These are phyloP conservation scores for Ganoderma leucocontextum DNA, from an alignment of 1,284 basidiomycete genomes.

Conservation along the genomic window DNA sequence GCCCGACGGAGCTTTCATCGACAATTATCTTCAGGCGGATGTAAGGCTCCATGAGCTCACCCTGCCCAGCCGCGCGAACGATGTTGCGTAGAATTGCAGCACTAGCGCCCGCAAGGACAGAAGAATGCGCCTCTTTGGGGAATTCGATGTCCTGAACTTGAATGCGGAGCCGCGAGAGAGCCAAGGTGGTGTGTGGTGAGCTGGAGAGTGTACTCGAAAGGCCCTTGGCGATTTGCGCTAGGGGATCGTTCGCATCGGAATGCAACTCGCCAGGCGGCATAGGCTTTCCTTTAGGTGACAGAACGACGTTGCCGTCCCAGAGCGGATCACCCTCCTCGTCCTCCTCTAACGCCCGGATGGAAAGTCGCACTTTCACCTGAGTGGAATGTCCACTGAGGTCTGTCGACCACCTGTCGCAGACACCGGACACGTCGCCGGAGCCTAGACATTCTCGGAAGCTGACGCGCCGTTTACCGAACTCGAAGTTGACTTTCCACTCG, in stretches of 20 bases:
- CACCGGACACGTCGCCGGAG: conserved; percentile 39
- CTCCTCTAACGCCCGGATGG: conserved; percentile 59
- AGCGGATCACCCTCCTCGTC: conserved; percentile 67
- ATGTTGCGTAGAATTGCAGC: conserved; percentile 68
- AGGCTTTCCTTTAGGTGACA: conserved; percentile 58
- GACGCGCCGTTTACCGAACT: conserved; percentile 81
- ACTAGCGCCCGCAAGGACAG: conserved; percentile 70
- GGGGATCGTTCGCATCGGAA: conserved; percentile 50
- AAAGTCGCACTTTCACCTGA: conserved; percentile 58
- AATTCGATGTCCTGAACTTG: conserved; percentile 55
- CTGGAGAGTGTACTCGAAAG: conserved; percentile 74
- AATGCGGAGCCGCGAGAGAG: conserved; percentile 69
- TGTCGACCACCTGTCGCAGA: conserved; percentile 62
- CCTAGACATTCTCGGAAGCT: conserved; percentile 81
- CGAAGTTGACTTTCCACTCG: conserved; percentile 83
- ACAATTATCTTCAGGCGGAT: conserved; percentile 72
- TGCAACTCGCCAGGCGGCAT: conserved; percentile 63
- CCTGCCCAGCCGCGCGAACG: conserved; percentile 66
- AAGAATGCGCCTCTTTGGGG: conserved; percentile 51
- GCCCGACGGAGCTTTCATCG: conserved; percentile 71
- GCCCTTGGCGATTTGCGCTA: conserved; percentile 67
- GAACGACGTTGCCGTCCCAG: conserved; percentile 80
- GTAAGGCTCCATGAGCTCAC: conserved; percentile 80
- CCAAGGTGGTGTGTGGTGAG: conserved; percentile 78
- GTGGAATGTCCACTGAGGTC: conserved; percentile 63